Evolutionary conservation across 2,329 filamentous ascomycete species (phyloP).

Genomic region (Myriosclerotinia scirpicola): DNA sequence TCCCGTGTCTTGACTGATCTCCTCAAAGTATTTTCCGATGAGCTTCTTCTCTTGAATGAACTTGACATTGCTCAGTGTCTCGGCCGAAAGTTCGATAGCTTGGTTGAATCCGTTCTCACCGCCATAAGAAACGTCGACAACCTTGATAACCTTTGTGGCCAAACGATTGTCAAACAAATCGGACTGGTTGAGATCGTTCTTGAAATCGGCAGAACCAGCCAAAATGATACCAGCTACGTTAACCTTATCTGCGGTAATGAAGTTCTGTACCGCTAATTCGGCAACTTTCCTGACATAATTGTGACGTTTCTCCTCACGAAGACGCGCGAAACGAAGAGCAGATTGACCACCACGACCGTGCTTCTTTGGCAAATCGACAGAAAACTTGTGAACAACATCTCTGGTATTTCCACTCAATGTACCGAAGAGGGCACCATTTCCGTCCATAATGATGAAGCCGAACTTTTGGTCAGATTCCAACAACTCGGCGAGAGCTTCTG

Average conservation of each 20-base stretch:
- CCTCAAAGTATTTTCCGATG: slow-evolving; percentile 98
- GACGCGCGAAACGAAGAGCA: slow-evolving; percentile 97
- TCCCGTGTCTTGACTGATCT: slow-evolving; percentile 96
- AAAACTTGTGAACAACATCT: slow-evolving; percentile 96
- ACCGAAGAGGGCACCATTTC: slow-evolving; percentile 95
- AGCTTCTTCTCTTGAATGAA: slow-evolving; percentile 99
- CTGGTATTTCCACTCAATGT: slow-evolving; percentile 96
- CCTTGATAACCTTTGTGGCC: slow-evolving; percentile 95
- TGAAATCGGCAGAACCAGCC: slow-evolving; percentile 98
- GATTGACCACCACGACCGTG: slow-evolving; percentile 99
- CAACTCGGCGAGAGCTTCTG: slow-evolving; percentile 92
- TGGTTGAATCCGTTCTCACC: slow-evolving; percentile 99
- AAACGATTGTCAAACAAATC: slow-evolving; percentile 96
- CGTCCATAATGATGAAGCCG: slow-evolving; percentile 99
- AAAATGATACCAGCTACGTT: slow-evolving; percentile 95
- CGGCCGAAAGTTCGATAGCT: slow-evolving; percentile 90
- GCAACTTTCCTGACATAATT: slow-evolving; percentile 99
- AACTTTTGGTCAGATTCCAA: slow-evolving; percentile 99
- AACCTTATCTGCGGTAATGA: slow-evolving; percentile 97
- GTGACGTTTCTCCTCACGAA: slow-evolving; percentile 98
- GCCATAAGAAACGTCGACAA: slow-evolving; percentile 97
- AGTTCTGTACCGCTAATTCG: slow-evolving; percentile 97
- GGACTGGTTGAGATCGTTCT: slow-evolving; percentile 96
- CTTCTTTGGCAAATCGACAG: slow-evolving; percentile 98
- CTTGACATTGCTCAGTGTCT: slow-evolving; percentile 98